Evolutionary conservation across 75 land plant species (phyloP).

Genomic region (Azolla pinnata): DNA sequence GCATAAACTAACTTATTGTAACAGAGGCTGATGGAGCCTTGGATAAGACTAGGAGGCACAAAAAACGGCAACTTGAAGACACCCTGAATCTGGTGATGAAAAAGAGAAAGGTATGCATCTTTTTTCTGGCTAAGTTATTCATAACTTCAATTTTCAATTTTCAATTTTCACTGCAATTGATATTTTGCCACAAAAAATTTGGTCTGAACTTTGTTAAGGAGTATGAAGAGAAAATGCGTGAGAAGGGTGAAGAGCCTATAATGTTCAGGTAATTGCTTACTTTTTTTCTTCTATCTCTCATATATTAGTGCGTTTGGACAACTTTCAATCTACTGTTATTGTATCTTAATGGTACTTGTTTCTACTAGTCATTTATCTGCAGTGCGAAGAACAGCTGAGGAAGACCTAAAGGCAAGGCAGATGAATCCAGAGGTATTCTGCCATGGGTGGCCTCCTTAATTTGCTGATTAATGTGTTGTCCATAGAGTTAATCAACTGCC

Average conservation of each 20-base stretch:
- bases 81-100: constrained; percentile 85
- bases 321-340: constrained; percentile 6
- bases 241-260: constrained; percentile 92
- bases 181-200: constrained; percentile 1
- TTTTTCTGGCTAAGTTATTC: too few species aligned
- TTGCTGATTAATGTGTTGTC: too few species aligned
- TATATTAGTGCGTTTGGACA: constrained; percentile 1
- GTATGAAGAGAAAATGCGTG: constrained; percentile 90
- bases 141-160: not conserved
- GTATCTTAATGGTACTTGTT: too few species aligned
- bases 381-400: constrained; percentile 63
- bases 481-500: too few species aligned
- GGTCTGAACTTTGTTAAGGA: constrained; percentile 46
- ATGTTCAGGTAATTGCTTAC: constrained; percentile 81
- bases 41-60: constrained; percentile 97
- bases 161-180: constrained; percentile 3
- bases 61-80: constrained; percentile 97
- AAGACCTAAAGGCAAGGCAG: constrained; percentile 71
- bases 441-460: too few species aligned
- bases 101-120: constrained; percentile 91
- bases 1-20: too few species aligned
- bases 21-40: constrained; percentile 99
- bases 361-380: constrained; percentile 77
- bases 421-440: constrained; percentile 74
- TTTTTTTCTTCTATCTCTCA: constrained; percentile 7